Base-by-base conservation (phyloP, 495 filamentous ascomycete species). In the Trichoderma erinaceum region DNA sequence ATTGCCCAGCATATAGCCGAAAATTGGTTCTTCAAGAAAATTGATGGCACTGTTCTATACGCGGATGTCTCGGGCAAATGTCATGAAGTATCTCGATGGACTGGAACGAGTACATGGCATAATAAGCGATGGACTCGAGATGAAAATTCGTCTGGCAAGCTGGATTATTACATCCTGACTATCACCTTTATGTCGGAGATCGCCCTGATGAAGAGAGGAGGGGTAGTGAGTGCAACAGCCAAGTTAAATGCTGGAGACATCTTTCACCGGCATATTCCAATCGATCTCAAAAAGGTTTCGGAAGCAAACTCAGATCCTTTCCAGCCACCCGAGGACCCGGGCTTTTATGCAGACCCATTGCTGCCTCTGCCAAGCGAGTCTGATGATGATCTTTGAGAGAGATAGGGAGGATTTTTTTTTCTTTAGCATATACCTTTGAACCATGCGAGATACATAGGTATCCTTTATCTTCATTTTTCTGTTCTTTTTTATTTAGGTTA, bases 81-180 rank as follows among this genome's bases (percentile, higher is more conserved):
- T 18, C 21, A 69, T 15, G 63, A 64, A n/a, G 67, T 70, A 10
- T 69, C 41, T 8, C 68, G 52, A 23, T 77, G 75, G 75, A 76
- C 72, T 13, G 77, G 77, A 10, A 72, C 70, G 41, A 75, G 74
- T 25, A 65, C 71, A 16, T 68, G 73, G 64, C 67, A 65, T 4
- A 41, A 38, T 0, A 0, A 15, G 15, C 70, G 75, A 4, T 79
- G 75, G 73, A 18, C 75, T 7, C 70, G 73, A 11, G 74, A 77
- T 67, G 77, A 78, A 58, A 48, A 63, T 5, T 35, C 67, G 35
- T 70, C 73, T 21, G 73, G 74, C 56, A 43, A 73, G 48, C 66
- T 79, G 41, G 72, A 75, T 38, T 77, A 75, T 41, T 73, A 78
- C 70, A 68, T 78, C 66, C 27, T 61, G 13, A 27, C 27, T 13